A percentile compares a stretch with the other conserved stretches of the same genome.
These are phyloP conservation scores for Knufia petricola DNA, from an alignment of 2,329 filamentous ascomycete genomes.

Conservation along the genomic window DNA sequence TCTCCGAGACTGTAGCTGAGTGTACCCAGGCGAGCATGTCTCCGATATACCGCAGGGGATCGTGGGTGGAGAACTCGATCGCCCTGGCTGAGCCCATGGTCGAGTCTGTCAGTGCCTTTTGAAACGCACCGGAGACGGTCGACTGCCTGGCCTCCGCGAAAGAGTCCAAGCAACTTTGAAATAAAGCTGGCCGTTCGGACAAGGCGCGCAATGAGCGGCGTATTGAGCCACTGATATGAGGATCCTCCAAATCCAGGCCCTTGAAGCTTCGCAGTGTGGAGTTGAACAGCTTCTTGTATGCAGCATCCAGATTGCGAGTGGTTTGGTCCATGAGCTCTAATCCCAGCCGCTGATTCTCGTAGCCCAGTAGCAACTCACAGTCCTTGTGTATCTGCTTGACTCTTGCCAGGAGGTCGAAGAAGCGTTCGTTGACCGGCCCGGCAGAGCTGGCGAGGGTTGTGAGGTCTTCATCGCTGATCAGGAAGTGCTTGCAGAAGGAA, in stretches of 20 bases:
- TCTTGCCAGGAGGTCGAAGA: constrained; percentile 67
- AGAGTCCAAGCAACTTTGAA: constrained; percentile 86
- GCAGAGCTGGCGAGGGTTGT: constrained; percentile 65
- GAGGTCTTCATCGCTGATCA: constrained; percentile 69
- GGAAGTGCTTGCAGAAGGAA: constrained; percentile 72
- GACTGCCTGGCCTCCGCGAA: constrained; percentile 86
- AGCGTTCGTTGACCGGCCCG: constrained; percentile 74
- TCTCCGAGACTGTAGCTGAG: constrained; percentile 85
- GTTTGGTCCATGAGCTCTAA: constrained; percentile 86
- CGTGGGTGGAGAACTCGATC: constrained; percentile 88
- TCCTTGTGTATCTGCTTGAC: constrained; percentile 83
- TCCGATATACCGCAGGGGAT: constrained; percentile 80
- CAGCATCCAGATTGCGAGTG: constrained; percentile 74
- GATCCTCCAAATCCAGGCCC: constrained; percentile 82
- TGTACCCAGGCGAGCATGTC: constrained; percentile 98
- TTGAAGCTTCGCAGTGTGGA: constrained; percentile 95
- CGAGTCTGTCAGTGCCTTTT: constrained; percentile 71
- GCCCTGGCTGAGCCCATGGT: constrained; percentile 53
- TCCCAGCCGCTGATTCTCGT: constrained; percentile 79
- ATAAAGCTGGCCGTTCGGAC: constrained; percentile 78
- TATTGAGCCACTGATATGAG: constrained; percentile 79
- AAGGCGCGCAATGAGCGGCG: constrained; percentile 74
- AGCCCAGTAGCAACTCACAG: constrained; percentile 78
- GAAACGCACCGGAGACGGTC: constrained; percentile 80
- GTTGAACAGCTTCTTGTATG: constrained; percentile 89